phyloP scores from a whole-genome alignment of 139 green algal species.

The Protoeuglena noctilucae region DNA sequence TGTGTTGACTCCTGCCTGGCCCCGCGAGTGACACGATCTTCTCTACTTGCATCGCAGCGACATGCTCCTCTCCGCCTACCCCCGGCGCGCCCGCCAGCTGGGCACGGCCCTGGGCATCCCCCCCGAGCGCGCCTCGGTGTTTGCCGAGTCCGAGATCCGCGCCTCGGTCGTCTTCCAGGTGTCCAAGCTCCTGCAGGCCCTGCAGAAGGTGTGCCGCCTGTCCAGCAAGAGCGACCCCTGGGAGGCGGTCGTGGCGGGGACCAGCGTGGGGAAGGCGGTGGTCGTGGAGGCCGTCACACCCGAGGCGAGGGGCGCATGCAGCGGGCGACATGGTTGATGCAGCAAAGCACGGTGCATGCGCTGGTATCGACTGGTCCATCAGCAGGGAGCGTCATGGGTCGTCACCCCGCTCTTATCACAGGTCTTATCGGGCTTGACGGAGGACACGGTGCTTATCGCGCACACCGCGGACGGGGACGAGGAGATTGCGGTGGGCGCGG shows the following conservation, averaged over 20 bases:
- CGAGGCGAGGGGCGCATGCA: no score
- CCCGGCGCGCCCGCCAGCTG: slow-evolving; percentile 24
- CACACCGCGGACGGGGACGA: slow-evolving; percentile 76
- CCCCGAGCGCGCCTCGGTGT: slow-evolving; percentile 32
- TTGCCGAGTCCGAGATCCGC: slow-evolving; percentile 75
- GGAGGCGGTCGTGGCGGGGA: slow-evolving; percentile 70
- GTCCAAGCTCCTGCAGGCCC: slow-evolving; percentile 33
- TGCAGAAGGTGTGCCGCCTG: slow-evolving; percentile 28
- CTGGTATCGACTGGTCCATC: no score
- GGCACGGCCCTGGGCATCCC: slow-evolving; percentile 55
- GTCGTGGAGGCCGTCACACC: slow-evolving; percentile 36
- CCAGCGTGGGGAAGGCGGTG: slow-evolving; percentile 40
- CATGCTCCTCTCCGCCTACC: slow-evolving; percentile 37
- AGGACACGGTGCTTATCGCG: slow-evolving; percentile 18
- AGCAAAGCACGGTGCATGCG: no score
- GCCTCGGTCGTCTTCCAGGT: slow-evolving; percentile 80
- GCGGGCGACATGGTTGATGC: no score
- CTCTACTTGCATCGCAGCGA: slow-evolving; percentile 21
- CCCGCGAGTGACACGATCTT: slow-evolving; percentile 1
- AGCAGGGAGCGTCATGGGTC: no score
- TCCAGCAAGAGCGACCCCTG: slow-evolving; percentile 34
- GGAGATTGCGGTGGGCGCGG: slow-evolving; percentile 45
- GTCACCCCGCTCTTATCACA: no score
- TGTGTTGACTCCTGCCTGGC: slow-evolving; percentile 10
- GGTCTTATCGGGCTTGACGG: no score